Evolutionary conservation across 192 early-diverging fungal species (phyloP).

Genomic region (Geranomyces variabilis): DNA sequence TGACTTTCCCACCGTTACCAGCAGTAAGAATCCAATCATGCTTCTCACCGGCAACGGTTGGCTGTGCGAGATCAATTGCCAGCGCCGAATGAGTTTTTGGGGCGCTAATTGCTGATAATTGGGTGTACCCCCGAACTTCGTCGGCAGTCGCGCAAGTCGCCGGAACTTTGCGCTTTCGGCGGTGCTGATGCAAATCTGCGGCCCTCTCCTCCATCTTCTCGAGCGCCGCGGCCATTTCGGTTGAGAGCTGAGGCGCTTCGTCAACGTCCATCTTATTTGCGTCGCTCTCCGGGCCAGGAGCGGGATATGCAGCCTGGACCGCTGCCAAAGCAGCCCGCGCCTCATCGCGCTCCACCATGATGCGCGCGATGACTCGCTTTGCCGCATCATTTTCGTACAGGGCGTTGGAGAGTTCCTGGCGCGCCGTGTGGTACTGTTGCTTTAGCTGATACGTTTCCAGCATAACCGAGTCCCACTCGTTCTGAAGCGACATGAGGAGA

Average conservation of each 20-base stretch:
- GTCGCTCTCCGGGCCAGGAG: slow-evolving; percentile 2
- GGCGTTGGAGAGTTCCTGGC: slow-evolving; percentile 91
- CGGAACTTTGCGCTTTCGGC: slow-evolving; percentile 86
- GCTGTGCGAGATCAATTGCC: slow-evolving; percentile 53
- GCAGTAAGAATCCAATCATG: slow-evolving; percentile 71
- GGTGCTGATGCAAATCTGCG: slow-evolving; percentile 57
- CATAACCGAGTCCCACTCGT: slow-evolving; percentile 96
- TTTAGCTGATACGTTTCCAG: slow-evolving; percentile 92
- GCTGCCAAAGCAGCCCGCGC: slow-evolving; percentile 64
- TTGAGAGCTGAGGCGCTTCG: not conserved
- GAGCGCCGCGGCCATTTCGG: slow-evolving; percentile 28
- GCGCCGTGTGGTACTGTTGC: slow-evolving; percentile 86
- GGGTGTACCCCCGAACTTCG: slow-evolving; percentile 61
- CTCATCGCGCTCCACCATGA: slow-evolving; percentile 88
- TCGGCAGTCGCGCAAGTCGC: slow-evolving; percentile 64
- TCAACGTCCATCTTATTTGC: slow-evolving; percentile 26
- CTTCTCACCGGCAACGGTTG: slow-evolving; percentile 18
- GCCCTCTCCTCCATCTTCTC: slow-evolving; percentile 40
- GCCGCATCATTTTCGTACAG: slow-evolving; percentile 97
- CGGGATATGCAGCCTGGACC: slow-evolving; percentile 29
- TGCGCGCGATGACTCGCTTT: slow-evolving; percentile 89
- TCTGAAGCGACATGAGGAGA: slow-evolving; percentile 84
- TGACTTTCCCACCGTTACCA: slow-evolving; percentile 76
- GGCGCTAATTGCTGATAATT: slow-evolving; percentile 56
- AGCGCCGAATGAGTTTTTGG: slow-evolving; percentile 70